Evolutionary conservation across 495 filamentous ascomycete genomes (phyloP).

Genomic region (Extremus antarcticus): DNA sequence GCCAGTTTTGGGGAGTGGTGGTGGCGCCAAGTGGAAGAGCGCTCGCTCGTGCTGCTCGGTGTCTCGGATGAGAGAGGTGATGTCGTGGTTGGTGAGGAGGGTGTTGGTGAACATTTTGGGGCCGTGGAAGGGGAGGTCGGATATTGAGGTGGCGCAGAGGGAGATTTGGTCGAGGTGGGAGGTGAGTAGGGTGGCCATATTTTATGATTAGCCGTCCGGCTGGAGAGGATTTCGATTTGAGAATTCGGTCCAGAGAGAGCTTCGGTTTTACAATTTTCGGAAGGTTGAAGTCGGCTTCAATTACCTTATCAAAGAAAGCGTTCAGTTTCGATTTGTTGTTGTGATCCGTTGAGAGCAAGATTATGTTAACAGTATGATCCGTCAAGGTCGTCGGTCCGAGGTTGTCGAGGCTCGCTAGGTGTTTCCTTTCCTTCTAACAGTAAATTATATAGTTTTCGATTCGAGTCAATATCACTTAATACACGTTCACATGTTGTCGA

Average conservation of each 20-base stretch:
- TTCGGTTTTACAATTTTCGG: background rate
- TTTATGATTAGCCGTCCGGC: no score
- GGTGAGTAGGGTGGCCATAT: conserved; percentile 66
- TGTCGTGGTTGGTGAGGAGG: conserved; percentile 75
- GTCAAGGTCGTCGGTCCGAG: no score
- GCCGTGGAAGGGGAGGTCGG: conserved; percentile 73
- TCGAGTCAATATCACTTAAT: no score
- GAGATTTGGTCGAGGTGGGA: conserved; percentile 86
- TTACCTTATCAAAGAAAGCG: background rate
- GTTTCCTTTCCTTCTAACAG: no score
- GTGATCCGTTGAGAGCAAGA: no score
- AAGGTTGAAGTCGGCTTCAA: background rate
- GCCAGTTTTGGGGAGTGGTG: conserved; percentile 39
- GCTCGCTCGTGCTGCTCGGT: conserved; percentile 93
- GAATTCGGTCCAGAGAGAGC: no score
- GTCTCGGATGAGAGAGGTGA: conserved; percentile 87
- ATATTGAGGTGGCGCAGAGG: conserved; percentile 70
- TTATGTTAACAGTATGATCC: no score
- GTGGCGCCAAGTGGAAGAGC: conserved; percentile 72
- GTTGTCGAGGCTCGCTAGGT: no score
- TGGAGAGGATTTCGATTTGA: conserved; percentile 5
- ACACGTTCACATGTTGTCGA: no score
- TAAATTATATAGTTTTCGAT: no score
- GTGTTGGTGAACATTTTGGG: conserved; percentile 97
- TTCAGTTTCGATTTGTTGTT: no score